phyloP scores from a whole-genome alignment of 2,329 filamentous ascomycete species.

The Cryphonectria radicalis region DNA sequence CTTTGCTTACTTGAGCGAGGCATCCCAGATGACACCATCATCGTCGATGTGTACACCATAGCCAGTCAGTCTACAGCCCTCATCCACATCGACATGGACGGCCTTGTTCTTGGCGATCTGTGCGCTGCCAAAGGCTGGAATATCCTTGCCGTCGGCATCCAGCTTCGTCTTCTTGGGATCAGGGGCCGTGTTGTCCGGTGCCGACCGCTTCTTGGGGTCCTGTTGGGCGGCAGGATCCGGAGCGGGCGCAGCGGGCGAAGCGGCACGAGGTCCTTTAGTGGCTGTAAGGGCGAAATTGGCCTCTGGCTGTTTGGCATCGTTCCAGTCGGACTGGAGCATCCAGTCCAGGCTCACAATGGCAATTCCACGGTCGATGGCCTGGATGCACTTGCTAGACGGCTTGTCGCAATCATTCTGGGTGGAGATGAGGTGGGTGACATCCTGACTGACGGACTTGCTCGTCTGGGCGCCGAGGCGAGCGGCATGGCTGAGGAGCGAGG shows the following conservation, averaged over 20 bases:
- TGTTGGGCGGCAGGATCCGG: conserved; percentile 13
- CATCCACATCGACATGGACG: conserved; percentile 56
- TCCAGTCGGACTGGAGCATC: conserved; percentile 60
- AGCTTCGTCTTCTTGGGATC: conserved; percentile 42
- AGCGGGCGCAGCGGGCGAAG: conserved; percentile 13
- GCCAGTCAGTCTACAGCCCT: conserved; percentile 42
- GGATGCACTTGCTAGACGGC: conserved; percentile 54
- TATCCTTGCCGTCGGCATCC: conserved; percentile 28
- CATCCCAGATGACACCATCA: conserved; percentile 73
- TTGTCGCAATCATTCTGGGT: conserved; percentile 56
- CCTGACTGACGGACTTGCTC: conserved; percentile 51
- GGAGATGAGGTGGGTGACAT: conserved; percentile 62
- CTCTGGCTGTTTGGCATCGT: conserved; percentile 45
- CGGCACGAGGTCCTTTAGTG: conserved; percentile 27
- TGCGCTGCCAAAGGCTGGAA: conserved; percentile 42
- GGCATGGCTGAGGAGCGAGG: conserved; percentile 50
- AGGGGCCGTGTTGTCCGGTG: conserved; percentile 30
- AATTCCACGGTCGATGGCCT: conserved; percentile 51
- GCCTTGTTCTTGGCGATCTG: conserved; percentile 53
- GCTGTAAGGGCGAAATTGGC: conserved; percentile 32
- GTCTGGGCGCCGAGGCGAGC: conserved; percentile 53
- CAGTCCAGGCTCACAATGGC: conserved; percentile 64
- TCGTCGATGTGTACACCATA: conserved; percentile 68
- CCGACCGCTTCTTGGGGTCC: conserved; percentile 34
- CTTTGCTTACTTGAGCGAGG: conserved; percentile 63